Conservation (phyloP, 345 rosid species). For the Syzygium jambos region DNA sequence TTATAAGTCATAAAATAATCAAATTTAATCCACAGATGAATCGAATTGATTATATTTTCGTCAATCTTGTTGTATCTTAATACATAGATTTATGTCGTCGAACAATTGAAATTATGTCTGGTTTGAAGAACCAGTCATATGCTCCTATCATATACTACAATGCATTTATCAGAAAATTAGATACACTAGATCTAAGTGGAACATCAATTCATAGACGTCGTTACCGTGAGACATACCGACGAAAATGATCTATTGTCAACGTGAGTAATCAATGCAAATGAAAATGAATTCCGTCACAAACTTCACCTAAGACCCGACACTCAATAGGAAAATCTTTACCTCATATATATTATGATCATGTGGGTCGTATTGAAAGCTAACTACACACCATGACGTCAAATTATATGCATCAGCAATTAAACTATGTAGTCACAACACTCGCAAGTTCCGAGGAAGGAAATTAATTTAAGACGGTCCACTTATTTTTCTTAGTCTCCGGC, state of each 20-base stretch:
- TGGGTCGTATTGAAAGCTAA: not conserved
- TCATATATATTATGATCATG: not conserved
- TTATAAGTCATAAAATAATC: not conserved
- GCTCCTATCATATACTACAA: not conserved
- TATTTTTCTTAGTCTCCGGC: not conserved
- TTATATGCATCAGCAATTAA: not conserved
- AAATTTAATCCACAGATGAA: not conserved
- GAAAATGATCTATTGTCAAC: not conserved
- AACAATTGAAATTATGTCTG: not conserved
- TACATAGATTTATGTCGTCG: not conserved
- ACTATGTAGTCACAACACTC: not conserved
- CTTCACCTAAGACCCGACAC: not conserved
- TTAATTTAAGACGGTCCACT: not conserved
- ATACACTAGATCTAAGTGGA: not conserved
- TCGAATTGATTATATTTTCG: not conserved
- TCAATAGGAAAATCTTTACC: not conserved
- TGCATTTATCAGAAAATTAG: not conserved
- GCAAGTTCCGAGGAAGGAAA: not conserved
- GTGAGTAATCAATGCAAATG: not conserved
- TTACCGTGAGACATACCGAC: not conserved
- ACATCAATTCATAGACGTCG: not conserved
- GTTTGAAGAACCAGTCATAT: not conserved
- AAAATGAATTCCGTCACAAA: not conserved
- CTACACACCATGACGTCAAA: not conserved
- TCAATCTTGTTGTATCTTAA: not conserved